A percentile compares a stretch with the other conserved stretches of the same genome.
Evolutionary conservation across 495 filamentous ascomycete species (phyloP).

Genomic region (Xylaria flabelliformis): DNA sequence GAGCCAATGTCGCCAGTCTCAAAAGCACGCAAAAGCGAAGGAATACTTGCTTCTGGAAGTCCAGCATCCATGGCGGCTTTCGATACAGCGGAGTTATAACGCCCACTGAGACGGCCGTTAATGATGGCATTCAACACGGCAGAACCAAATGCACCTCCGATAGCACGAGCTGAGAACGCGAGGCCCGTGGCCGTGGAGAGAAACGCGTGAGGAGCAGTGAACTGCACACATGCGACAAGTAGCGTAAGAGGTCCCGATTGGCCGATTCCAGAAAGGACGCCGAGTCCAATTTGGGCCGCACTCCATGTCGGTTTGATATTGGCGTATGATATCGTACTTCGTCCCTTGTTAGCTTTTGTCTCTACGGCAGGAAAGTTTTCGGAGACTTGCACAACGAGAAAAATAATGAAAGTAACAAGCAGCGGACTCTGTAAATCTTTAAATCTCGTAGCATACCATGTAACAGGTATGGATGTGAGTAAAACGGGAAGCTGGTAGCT

Average conservation of each 20-base stretch:
- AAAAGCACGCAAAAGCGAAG: constrained; percentile 45
- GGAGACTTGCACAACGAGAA: constrained; percentile 52
- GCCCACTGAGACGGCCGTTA: constrained; percentile 51
- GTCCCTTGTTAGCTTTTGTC: neutral
- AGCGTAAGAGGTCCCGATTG: constrained; percentile 58
- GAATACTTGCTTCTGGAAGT: constrained; percentile 46
- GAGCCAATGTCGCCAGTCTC: constrained; percentile 40
- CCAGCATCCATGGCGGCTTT: constrained; percentile 50
- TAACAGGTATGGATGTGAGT: constrained; percentile 49
- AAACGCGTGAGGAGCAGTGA: constrained; percentile 61
- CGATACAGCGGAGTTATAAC: constrained; percentile 47
- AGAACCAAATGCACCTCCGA: constrained; percentile 61
- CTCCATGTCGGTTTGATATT: constrained; percentile 54
- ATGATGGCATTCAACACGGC: constrained; percentile 62
- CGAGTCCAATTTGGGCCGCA: constrained; percentile 54
- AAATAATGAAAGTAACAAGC: constrained; percentile 54
- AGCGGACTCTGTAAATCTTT: constrained; percentile 60
- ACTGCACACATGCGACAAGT: constrained; percentile 59
- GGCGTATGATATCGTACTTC: constrained; percentile 53
- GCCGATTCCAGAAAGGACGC: constrained; percentile 57
- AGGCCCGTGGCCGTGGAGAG: constrained; percentile 62
- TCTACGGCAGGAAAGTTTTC: neutral
- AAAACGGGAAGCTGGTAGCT: constrained; percentile 46
- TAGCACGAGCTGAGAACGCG: constrained; percentile 59
- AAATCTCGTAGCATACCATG: constrained; percentile 55